Percentiles rank a stretch among this genome's conserved stretches.
phyloP scores from a whole-genome alignment of 495 filamentous ascomycete genomes.

The Penicillium paradoxum region DNA sequence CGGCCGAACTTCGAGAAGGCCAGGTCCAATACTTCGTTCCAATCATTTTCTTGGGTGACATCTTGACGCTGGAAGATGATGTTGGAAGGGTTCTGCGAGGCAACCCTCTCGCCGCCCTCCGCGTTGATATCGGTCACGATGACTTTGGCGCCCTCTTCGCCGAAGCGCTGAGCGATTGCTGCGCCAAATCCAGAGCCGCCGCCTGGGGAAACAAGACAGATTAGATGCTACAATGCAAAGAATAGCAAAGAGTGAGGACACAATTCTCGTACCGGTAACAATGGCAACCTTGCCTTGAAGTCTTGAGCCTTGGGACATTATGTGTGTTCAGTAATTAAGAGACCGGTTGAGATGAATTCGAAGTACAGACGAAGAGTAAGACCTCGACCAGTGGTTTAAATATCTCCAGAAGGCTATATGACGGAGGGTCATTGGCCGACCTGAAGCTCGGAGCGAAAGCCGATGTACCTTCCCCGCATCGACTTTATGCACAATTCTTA shows the following conservation, averaged over 20 bases:
- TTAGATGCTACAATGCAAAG: background rate
- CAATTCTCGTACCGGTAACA: conserved; percentile 59
- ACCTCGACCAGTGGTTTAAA: background rate
- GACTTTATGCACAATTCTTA: background rate
- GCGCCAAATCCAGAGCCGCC: conserved; percentile 56
- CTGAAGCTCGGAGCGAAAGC: conserved; percentile 19
- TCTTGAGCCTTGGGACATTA: conserved; percentile 24
- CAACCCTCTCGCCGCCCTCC: conserved; percentile 45
- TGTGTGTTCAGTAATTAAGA: background rate
- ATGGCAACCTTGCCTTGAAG: conserved; percentile 90
- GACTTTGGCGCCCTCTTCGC: conserved; percentile 53
- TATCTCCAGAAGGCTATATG: background rate
- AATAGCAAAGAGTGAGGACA: background rate
- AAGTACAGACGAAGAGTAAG: too few relatives aligned
- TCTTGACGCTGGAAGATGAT: conserved; percentile 47
- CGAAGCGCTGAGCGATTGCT: conserved; percentile 53
- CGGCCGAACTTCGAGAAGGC: conserved; percentile 46
- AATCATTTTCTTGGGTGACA: conserved; percentile 47
- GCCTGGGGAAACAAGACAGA: conserved; percentile 29
- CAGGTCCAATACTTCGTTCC: conserved; percentile 42
- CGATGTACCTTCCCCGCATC: conserved; percentile 22
- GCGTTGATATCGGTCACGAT: conserved; percentile 57
- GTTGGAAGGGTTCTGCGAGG: conserved; percentile 32
- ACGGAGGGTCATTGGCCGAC: conserved; percentile 5
- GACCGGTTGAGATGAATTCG: too few relatives aligned